Evolutionary conservation across 2,329 filamentous ascomycete genomes (phyloP).

Genomic region (Aurifilum marmelostoma): DNA sequence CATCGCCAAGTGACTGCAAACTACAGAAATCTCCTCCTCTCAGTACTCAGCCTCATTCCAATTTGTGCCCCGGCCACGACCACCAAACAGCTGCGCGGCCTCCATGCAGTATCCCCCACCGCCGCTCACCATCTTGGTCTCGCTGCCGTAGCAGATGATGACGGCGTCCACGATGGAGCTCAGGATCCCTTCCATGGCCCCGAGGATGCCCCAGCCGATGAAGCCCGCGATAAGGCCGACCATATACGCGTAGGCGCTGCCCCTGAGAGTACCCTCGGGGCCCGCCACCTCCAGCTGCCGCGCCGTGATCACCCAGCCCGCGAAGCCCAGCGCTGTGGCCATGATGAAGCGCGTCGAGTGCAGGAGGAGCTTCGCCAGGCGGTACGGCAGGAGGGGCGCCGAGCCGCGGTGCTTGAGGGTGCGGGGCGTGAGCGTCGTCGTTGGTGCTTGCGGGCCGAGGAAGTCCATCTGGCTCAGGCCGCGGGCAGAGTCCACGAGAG

Average conservation of each 20-base stretch:
- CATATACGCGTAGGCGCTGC: constrained; percentile 92
- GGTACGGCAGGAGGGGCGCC: constrained; percentile 75
- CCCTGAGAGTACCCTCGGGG: constrained; percentile 60
- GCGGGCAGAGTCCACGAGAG: constrained; percentile 75
- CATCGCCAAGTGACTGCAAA: too few relatives aligned
- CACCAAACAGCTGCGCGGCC: constrained; percentile 85
- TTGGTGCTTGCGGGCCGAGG: constrained; percentile 71
- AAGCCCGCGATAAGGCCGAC: constrained; percentile 90
- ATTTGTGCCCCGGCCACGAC: constrained; percentile 40
- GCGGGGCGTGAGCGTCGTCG: constrained; percentile 68
- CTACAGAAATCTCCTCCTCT: neutral
- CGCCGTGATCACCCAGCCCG: constrained; percentile 94
- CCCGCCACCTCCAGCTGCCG: constrained; percentile 69
- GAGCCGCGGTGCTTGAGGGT: constrained; percentile 47
- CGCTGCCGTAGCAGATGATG: constrained; percentile 92
- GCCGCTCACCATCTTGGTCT: constrained; percentile 69
- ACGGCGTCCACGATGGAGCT: constrained; percentile 86
- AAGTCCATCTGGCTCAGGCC: constrained; percentile 83
- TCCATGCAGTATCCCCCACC: constrained; percentile 86
- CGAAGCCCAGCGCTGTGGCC: constrained; percentile 86
- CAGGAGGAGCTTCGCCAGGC: constrained; percentile 86
- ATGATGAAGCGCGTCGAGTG: constrained; percentile 91
- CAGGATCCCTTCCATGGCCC: constrained; percentile 86
- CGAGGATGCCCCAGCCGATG: constrained; percentile 92
- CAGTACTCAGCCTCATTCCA: constrained; percentile 26